These are phyloP conservation scores for Malus hybrid DNA, from an alignment of 331 rosid genomes.

Conservation along the genomic window DNA sequence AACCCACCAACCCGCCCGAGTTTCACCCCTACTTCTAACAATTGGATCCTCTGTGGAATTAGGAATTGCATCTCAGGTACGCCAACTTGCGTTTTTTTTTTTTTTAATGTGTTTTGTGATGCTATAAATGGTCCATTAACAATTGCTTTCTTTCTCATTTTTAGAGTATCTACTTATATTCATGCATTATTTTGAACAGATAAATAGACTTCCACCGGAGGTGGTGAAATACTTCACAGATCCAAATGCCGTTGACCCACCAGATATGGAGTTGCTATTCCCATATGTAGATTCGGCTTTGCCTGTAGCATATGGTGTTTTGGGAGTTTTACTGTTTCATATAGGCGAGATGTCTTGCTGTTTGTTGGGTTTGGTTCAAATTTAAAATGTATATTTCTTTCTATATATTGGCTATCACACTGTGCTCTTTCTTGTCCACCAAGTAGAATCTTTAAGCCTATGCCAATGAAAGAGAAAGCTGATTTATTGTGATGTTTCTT, in stretches of 20 bases:
- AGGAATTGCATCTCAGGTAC: conserved; percentile 95
- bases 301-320: conserved; percentile 88
- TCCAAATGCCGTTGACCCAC: conserved; percentile 68
- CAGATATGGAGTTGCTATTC: conserved; percentile 71
- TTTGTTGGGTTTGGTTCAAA: conserved; percentile 3
- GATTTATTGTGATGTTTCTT: not conserved
- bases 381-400: not conserved
- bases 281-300: conserved; percentile 84
- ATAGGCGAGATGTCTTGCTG: conserved; percentile 36
- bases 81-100: not conserved
- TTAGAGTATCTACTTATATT: conserved; percentile 18
- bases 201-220: conserved; percentile 82
- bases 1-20: too few relatives aligned
- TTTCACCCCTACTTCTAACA: conserved; percentile 41
- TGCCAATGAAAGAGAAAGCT: not conserved
- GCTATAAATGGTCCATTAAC: conserved; percentile 5
- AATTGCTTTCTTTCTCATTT: conserved; percentile 10
- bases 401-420: not conserved
- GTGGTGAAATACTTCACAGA: conserved; percentile 90
- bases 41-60: conserved; percentile 94
- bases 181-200: conserved; percentile 44
- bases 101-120: not conserved
- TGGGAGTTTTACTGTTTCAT: conserved; percentile 86
- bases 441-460: not conserved
- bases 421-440: not conserved